A percentile compares a stretch with the other conserved stretches of the same genome.
These are phyloP conservation scores for Neocucurbitaria cava DNA, from an alignment of 2,329 filamentous ascomycete genomes.

Conservation along the genomic window DNA sequence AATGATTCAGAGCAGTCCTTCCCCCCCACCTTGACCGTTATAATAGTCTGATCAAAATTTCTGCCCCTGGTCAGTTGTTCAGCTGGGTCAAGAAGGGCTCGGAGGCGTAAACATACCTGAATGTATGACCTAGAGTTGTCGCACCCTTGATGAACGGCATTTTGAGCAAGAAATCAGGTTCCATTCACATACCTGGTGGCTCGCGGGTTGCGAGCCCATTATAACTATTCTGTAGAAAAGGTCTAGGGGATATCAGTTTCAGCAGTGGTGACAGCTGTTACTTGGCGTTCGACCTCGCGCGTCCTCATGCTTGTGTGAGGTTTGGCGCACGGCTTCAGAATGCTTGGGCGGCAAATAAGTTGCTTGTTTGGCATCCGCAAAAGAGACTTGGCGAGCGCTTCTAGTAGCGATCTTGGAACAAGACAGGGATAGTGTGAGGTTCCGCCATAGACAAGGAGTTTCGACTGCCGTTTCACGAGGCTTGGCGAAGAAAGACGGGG, in stretches of 20 bases:
- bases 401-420: constrained; percentile 13
- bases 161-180: constrained; percentile 45
- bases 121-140: constrained; percentile 45
- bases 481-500: constrained; percentile 20
- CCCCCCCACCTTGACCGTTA: constrained; percentile 43
- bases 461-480: constrained; percentile 24
- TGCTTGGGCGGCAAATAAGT: constrained; percentile 10
- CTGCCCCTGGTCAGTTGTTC: constrained; percentile 28
- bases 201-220: constrained; percentile 5
- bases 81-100: not conserved
- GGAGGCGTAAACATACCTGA: constrained; percentile 29
- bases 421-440: constrained; percentile 11
- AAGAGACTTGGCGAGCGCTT: constrained; percentile 6
- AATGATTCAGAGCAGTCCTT: constrained; percentile 43
- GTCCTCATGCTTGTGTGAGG: constrained; percentile 18
- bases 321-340: constrained; percentile 7
- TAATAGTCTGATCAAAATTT: constrained; percentile 47
- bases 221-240: constrained; percentile 13
- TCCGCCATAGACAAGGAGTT: constrained; percentile 17
- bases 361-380: constrained; percentile 26
- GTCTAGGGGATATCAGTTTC: constrained; percentile 21
- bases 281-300: constrained; percentile 32
- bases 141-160: constrained; percentile 46
- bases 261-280: constrained; percentile 21
- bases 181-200: constrained; percentile 28